Percentiles rank a stretch among this genome's conserved stretches.
Evolutionary conservation across 495 filamentous ascomycete genomes (phyloP).

Genomic region (Articulospora tetracladia): DNA sequence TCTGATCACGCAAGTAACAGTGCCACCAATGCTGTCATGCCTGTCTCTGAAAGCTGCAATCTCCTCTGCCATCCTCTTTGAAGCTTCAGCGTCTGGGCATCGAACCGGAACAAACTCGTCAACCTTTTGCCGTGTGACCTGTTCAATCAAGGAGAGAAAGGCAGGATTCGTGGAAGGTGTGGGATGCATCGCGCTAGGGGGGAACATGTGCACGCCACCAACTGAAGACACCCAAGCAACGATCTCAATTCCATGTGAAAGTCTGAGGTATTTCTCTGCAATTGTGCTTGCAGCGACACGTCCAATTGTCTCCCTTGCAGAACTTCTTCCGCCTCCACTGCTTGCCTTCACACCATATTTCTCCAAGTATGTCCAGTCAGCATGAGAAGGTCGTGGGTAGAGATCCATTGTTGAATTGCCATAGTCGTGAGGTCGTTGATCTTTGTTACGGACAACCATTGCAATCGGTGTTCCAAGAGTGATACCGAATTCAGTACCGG

Average conservation of each 20-base stretch:
- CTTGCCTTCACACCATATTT: conserved; percentile 96
- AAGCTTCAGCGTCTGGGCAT: conserved; percentile 67
- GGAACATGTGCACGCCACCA: conserved; percentile 78
- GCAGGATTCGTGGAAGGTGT: conserved; percentile 74
- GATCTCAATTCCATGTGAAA: conserved; percentile 84
- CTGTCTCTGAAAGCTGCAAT: conserved; percentile 79
- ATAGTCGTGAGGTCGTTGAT: conserved; percentile 94
- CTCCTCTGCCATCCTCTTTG: conserved; percentile 69
- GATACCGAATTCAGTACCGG: conserved; percentile 87
- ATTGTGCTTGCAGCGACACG: conserved; percentile 94
- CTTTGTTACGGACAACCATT: conserved; percentile 84
- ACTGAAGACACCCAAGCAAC: conserved; percentile 88
- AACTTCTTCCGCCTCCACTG: conserved; percentile 88
- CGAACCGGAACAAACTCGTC: conserved; percentile 82
- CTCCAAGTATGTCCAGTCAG: conserved; percentile 94
- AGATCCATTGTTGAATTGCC: conserved; percentile 85
- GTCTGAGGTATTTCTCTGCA: conserved; percentile 84
- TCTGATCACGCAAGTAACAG: conserved; percentile 92
- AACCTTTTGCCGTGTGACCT: conserved; percentile 72
- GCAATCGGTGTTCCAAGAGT: conserved; percentile 92
- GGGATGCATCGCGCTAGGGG: conserved; percentile 71
- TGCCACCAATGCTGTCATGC: conserved; percentile 91
- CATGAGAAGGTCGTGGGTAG: conserved; percentile 89
- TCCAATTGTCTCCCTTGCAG: conserved; percentile 90
- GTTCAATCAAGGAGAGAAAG: conserved; percentile 73